phyloP scores from a whole-genome alignment of 148 eudicot genomes.

The Spergularia marina region DNA sequence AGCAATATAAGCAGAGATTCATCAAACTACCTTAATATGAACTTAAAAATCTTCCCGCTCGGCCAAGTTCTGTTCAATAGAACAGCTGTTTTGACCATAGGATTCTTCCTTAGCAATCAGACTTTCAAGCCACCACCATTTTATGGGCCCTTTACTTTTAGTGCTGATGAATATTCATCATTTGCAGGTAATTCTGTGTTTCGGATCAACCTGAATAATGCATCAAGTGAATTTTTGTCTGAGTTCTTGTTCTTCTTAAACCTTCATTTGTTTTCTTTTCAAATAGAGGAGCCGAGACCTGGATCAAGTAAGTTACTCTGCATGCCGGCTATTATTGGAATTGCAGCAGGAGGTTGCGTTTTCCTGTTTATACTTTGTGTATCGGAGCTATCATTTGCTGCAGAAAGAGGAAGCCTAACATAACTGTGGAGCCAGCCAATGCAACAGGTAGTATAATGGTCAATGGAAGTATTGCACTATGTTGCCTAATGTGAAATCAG shows the following conservation, averaged over 20 bases:
- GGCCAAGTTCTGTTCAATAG: conserved; percentile 48
- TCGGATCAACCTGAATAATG: neutral
- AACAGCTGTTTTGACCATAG: conserved; percentile 41
- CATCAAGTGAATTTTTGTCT: neutral
- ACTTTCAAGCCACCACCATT: conserved; percentile 45
- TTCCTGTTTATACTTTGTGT: conserved; percentile 5
- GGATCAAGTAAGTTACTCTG: conserved; percentile 29
- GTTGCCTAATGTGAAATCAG: neutral
- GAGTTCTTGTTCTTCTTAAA: neutral
- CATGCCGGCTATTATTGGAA: conserved; percentile 41
- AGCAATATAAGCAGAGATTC: conserved; percentile 39
- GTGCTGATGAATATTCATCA: conserved; percentile 26
- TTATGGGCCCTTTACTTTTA: conserved; percentile 48
- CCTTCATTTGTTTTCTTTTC: neutral
- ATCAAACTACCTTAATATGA: conserved; percentile 38
- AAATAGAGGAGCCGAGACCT: conserved; percentile 22
- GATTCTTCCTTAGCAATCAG: conserved; percentile 56
- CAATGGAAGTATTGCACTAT: neutral
- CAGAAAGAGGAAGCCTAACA: conserved; percentile 38
- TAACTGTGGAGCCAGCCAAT: conserved; percentile 32
- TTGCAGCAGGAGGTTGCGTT: conserved; percentile 44
- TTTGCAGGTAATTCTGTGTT: conserved; percentile 40
- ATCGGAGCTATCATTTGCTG: conserved; percentile 38
- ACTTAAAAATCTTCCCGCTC: conserved; percentile 42
- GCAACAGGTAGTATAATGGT: conserved; percentile 39